Evolutionary conservation across 1,284 basidiomycete genomes (phyloP).

Genomic region (Ustilago shanxiensis): DNA sequence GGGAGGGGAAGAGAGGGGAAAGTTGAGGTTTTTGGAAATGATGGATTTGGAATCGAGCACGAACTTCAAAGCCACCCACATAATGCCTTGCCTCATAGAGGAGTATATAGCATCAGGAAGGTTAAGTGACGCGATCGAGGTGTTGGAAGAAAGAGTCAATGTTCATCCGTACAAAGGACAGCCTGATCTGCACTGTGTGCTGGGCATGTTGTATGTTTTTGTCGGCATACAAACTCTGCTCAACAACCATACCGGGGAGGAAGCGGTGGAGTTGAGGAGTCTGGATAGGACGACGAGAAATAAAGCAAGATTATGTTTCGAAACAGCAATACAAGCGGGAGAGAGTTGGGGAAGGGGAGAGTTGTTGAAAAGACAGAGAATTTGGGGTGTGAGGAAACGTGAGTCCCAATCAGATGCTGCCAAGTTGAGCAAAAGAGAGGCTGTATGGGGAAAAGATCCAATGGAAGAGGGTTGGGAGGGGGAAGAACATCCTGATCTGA

Average conservation of each 20-base stretch:
- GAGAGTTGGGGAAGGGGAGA: constrained; percentile 11
- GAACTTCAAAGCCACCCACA: constrained; percentile 21
- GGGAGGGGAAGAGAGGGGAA: not conserved
- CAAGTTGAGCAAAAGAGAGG: constrained; percentile 10
- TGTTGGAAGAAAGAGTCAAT: constrained; percentile 32
- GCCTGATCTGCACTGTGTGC: constrained; percentile 20
- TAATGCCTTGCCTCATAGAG: constrained; percentile 16
- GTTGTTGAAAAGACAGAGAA: constrained; percentile 21
- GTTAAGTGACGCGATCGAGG: constrained; percentile 33
- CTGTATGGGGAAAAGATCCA: constrained; percentile 25
- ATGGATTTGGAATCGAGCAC: constrained; percentile 18
- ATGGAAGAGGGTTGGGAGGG: constrained; percentile 1
- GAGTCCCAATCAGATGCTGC: constrained; percentile 1
- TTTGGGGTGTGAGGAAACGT: constrained; percentile 20
- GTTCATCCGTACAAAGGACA: constrained; percentile 32
- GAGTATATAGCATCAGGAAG: constrained; percentile 23
- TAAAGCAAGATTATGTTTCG: constrained; percentile 28
- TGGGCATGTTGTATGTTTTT: constrained; percentile 43
- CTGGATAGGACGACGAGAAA: constrained; percentile 29
- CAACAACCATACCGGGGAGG: not conserved
- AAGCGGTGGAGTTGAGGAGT: constrained; percentile 12
- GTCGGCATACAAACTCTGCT: constrained; percentile 21
- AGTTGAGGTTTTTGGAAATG: constrained; percentile 13
- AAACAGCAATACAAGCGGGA: constrained; percentile 15
- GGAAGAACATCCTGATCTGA: constrained; percentile 15